These are phyloP conservation scores for Boletus chippewaensis DNA, from an alignment of 1,284 basidiomycete genomes.

Conservation along the genomic window DNA sequence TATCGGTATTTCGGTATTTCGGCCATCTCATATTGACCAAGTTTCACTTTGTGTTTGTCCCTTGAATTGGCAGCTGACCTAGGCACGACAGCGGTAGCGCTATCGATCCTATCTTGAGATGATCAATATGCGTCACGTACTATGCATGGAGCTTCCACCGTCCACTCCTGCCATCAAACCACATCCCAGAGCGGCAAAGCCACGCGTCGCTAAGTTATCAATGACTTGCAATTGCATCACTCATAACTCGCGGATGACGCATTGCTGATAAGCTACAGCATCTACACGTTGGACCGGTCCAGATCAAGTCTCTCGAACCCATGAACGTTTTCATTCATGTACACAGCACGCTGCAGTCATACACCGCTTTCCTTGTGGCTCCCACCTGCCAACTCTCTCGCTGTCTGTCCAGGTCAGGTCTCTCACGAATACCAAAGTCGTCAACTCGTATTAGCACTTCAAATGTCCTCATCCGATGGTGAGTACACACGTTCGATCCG, in stretches of 20 bases:
- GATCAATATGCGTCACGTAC: neutral
- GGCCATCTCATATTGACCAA: neutral
- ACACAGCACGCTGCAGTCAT: constrained; percentile 1
- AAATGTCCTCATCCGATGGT: constrained; percentile 22
- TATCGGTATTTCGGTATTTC: constrained; percentile 3
- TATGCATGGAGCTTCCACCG: neutral
- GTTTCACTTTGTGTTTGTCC: constrained; percentile 1
- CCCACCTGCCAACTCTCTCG: constrained; percentile 1
- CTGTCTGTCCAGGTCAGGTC: neutral
- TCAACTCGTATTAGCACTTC: neutral
- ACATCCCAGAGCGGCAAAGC: neutral
- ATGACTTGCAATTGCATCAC: constrained; percentile 7
- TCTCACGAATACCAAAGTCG: constrained; percentile 8
- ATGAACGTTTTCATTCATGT: constrained; percentile 1
- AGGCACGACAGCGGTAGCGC: neutral
- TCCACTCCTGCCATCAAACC: constrained; percentile 1
- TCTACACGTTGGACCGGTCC: constrained; percentile 14
- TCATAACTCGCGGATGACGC: constrained; percentile 9
- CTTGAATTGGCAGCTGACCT: too few relatives aligned
- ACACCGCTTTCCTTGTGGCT: constrained; percentile 10
- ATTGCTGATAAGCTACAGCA: constrained; percentile 3
- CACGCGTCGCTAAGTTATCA: neutral
- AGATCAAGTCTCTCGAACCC: constrained; percentile 7
- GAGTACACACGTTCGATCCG: constrained; percentile 1
- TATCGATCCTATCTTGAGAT: neutral